Evolutionary conservation across 2,329 filamentous ascomycete genomes (phyloP).

Genomic region (Aureobasidium sp.): DNA sequence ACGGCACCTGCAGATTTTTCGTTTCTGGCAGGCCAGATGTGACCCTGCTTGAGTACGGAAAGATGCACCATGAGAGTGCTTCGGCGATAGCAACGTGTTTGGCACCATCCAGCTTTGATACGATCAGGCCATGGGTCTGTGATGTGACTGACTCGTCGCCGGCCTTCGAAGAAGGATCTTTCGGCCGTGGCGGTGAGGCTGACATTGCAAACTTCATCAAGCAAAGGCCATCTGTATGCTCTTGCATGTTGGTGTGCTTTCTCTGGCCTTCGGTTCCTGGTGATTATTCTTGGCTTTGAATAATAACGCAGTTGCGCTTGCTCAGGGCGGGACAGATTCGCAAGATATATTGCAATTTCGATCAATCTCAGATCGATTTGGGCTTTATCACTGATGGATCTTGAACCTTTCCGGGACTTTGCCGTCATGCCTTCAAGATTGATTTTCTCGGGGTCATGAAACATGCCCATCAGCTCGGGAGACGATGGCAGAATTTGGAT

Average conservation of each 20-base stretch:
- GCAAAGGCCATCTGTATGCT: background rate
- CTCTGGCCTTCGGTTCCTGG: background rate
- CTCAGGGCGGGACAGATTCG: background rate
- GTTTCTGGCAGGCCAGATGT: background rate
- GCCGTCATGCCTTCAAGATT: background rate
- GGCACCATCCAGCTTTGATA: background rate
- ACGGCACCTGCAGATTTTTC: background rate
- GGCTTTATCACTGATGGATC: background rate
- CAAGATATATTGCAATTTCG: slow-evolving; percentile 6
- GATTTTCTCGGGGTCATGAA: background rate
- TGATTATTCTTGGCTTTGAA: background rate
- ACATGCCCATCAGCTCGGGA: background rate
- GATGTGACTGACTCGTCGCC: background rate
- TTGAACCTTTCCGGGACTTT: background rate
- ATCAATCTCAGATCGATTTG: slow-evolving; percentile 2
- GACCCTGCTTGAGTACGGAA: background rate
- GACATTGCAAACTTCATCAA: background rate
- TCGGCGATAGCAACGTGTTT: background rate
- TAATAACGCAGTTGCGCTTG: background rate
- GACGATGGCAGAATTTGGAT: background rate
- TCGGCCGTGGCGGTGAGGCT: background rate
- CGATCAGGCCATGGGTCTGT: background rate
- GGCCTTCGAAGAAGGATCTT: too few relatives aligned
- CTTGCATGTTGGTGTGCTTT: background rate
- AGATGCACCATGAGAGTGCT: background rate